Base-by-base conservation (phyloP, 805 yeast species). In the Pichia membranifaciens region DNA sequence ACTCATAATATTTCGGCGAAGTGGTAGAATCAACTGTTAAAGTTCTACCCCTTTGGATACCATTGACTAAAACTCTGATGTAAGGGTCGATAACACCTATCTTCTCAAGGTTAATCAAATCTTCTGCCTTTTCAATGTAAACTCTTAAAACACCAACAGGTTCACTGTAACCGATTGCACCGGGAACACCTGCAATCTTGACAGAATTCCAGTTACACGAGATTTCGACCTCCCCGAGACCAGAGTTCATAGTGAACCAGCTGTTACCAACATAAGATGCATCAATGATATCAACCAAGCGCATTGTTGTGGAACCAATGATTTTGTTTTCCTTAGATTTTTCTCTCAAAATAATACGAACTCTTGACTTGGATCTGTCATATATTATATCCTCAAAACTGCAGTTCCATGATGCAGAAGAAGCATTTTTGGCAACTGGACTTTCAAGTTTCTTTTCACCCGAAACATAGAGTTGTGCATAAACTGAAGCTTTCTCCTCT, bases 11-110 rank as follows among this genome's bases (percentile, higher is more conserved):
- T 5, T 78, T 79, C 6, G 99, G 99, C 53, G 85, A 72, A 56
- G 82, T 71, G 0, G 87, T 81, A 21, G 82, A 77, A 20, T 78
- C 81, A 47, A 71, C 64, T 12, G 87, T 77, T 47, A 77, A 74
- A 2, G 97, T 93, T 67, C 98, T 79, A 18, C 82, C 86, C 61
- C 79, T 80, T 54, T 79, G 80, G 54, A 79, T 72, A 50, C 89
- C 89, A 61, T 89, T 90, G 41, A 88, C 75, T 59, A 87, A 67
- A 15, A 91, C 71, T 58, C 95, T 80, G 7, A 81, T 79, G 61
- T 91, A 93, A 38, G 99, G 99, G 66, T 93, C 98, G 61, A 89
- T 80, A 58, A 81, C 87, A 51, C 98, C 98, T 50, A 93, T 74
- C 47, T 79, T 84, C 65, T 91, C 97, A 66, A 90, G 74, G 66